These are phyloP conservation scores for Cardamine chenopodiifolia DNA, from an alignment of 345 rosid species.

Conservation along the genomic window DNA sequence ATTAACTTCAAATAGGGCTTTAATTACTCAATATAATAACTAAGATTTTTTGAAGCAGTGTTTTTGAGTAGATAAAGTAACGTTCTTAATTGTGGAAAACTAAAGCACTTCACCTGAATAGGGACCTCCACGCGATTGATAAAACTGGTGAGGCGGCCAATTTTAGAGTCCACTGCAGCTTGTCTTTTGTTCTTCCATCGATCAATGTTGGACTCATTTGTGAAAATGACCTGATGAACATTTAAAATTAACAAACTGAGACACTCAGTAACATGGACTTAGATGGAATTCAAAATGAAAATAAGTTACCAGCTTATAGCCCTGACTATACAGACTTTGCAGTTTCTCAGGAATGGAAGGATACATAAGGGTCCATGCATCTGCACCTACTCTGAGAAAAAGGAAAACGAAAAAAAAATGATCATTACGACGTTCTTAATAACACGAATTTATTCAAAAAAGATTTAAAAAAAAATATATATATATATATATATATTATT, in stretches of 20 bases:
- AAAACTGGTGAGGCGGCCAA: constrained; percentile 84
- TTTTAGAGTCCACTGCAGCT: constrained; percentile 84
- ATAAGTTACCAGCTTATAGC: constrained; percentile 80
- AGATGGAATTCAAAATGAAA: neutral
- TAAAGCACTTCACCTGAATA: constrained; percentile 64
- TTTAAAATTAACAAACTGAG: constrained; percentile 13
- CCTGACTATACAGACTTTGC: constrained; percentile 68
- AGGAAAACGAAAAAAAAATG: neutral
- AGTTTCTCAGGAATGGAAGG: constrained; percentile 88
- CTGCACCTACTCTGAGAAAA: constrained; percentile 74
- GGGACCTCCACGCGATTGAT: constrained; percentile 75
- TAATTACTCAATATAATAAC: neutral
- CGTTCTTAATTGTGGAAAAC: neutral
- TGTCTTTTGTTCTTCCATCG: constrained; percentile 98
- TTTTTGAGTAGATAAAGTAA: neutral
- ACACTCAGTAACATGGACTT: neutral
- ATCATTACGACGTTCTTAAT: neutral
- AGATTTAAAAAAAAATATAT: neutral
- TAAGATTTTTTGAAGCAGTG: neutral
- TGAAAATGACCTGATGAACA: constrained; percentile 73
- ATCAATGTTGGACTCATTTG: constrained; percentile 95
- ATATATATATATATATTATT: no score
- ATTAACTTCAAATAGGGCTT: neutral
- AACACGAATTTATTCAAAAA: neutral
- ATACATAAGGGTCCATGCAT: constrained; percentile 93